Conservation (phyloP, 2,329 filamentous ascomycete genomes). For the Aspergillus candidus region DNA sequence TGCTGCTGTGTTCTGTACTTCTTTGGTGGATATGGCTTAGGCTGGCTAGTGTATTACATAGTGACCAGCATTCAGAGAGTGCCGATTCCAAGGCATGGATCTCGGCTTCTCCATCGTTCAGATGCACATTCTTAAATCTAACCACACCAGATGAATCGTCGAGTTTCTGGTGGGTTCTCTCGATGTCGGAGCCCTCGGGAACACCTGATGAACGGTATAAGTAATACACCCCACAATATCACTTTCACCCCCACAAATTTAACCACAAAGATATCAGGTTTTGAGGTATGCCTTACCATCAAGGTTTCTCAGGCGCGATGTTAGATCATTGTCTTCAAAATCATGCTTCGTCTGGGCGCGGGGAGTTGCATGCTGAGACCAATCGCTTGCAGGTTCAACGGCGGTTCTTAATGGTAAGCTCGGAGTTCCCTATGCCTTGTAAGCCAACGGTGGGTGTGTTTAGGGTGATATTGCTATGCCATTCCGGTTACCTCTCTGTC, state of each 20-base stretch:
- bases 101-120: conserved; percentile 50
- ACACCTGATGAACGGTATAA: conserved; percentile 21
- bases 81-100: conserved; percentile 65
- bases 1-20: conserved; percentile 63
- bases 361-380: conserved; percentile 66
- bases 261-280: too few species aligned
- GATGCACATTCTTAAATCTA: conserved; percentile 27
- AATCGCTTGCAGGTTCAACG: conserved; percentile 60
- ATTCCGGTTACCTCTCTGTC: conserved; percentile 7
- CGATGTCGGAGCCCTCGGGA: conserved; percentile 24
- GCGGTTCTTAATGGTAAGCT: conserved; percentile 65
- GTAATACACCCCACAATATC: not conserved
- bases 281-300: conserved; percentile 54
- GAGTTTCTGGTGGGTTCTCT: conserved; percentile 8
- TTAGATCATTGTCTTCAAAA: conserved; percentile 51
- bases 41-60: conserved; percentile 84
- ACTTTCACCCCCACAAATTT: too few species aligned
- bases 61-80: conserved; percentile 82
- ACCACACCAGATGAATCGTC: conserved; percentile 20
- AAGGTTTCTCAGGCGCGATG: conserved; percentile 62
- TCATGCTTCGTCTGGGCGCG: conserved; percentile 77
- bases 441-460: not conserved
- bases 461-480: conserved; percentile 5
- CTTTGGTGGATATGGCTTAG: conserved; percentile 79
- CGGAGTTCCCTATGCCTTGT: conserved; percentile 18